These are phyloP conservation scores for Wickerhamiella allomyrinae DNA, from an alignment of 805 yeast species.

Conservation along the genomic window DNA sequence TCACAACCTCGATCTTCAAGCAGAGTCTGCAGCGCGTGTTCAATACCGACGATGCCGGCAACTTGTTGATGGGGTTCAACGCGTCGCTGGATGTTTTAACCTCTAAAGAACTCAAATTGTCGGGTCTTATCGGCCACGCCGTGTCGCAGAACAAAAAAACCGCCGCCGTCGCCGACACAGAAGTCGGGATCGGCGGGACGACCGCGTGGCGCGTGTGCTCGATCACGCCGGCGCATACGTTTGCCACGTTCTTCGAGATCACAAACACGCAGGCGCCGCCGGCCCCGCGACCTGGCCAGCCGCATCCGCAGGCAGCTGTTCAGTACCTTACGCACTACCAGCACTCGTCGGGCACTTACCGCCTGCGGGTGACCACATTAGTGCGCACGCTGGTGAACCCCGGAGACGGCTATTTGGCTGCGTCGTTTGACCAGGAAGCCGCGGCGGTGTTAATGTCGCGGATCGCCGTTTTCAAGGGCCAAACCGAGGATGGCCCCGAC, in stretches of 20 bases:
- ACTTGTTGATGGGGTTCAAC: conserved; percentile 77
- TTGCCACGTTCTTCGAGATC: conserved; percentile 80
- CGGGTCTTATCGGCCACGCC: conserved; percentile 92
- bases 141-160: conserved; percentile 47
- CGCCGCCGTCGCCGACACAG: conserved; percentile 72
- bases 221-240: conserved; percentile 75
- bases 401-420: conserved; percentile 40
- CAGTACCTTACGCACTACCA: conserved; percentile 89
- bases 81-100: conserved; percentile 81
- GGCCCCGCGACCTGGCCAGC: conserved; percentile 15
- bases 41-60: conserved; percentile 76
- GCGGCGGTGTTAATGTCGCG: conserved; percentile 91
- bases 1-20: conserved; percentile 87
- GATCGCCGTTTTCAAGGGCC: conserved; percentile 71
- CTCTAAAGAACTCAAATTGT: conserved; percentile 70
- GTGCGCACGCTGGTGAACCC: conserved; percentile 37
- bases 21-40: conserved; percentile 82
- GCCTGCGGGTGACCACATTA: conserved; percentile 84
- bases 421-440: conserved; percentile 93
- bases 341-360: conserved; percentile 83
- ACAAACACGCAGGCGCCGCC: conserved; percentile 25
- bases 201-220: conserved; percentile 77
- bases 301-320: conserved; percentile 25
- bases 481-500: conserved; percentile 81
- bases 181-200: conserved; percentile 88